Evolutionary conservation across 352 stramenopile genomes (phyloP), one percentile per base, ranked within the genome.

Genomic region (Phytophthora uliginosa): DNA sequence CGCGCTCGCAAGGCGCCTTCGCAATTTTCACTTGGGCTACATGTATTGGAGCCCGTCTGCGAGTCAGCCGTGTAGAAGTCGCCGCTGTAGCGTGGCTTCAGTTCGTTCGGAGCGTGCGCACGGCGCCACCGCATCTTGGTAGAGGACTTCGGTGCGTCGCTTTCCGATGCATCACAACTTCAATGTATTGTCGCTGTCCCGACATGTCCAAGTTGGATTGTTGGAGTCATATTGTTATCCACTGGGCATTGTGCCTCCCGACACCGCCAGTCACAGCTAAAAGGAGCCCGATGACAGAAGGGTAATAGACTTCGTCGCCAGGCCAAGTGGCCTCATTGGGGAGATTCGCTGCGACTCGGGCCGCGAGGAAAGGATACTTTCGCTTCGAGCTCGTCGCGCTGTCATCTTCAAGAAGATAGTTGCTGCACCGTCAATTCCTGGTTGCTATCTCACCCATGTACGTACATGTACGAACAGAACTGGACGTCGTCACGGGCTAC

Each of bases 151-250:
- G 57, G 56, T 67, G 65, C 61, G 38, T 6, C 4, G 22, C 52
- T 58, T 53, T 56, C 40, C 38, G 38, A 20, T 48, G 64, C 8
- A 57, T 52, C 15, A 26, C 58, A 56, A 66, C 64, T 71, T 66
- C 64, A 71, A 71, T 47, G 52, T 64, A 53, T 64, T 33, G 66
- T 74, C 66, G 59, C 47, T 59, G 53, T 58, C 50, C 31, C n/a
- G 28, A 7, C n/a, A 12, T 24, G 33, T n/a, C 1, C 15, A 33
- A 18, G 28, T n/a, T 50, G 9, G 18, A 54, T 15, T n/a, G 53
- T 24, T 42, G 48, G 40, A 18, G 34, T 4, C 28, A 31, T 31
- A 17, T 7, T 45, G 36, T 45, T 13, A n/a, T 8, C 36, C 12
- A 45, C 13, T 13, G 36, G 36, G 13, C 36, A 18, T 31, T 48